Evolutionary conservation across 306 rosid genomes (phyloP).

Genomic region (Quercus cerris): DNA sequence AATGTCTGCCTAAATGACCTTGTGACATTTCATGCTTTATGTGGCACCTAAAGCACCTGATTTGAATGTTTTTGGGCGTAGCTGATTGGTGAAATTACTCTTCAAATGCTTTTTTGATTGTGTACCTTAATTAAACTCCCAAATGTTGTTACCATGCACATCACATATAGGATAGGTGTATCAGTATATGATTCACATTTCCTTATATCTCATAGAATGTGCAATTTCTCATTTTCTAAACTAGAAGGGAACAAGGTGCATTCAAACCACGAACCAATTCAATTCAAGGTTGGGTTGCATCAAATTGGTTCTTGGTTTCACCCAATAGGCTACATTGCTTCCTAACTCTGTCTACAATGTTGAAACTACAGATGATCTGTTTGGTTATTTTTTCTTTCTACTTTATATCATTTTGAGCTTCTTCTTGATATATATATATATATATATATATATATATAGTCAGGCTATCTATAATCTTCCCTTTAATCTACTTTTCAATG

Average conservation of each 20-base stretch:
- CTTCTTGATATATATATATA: neutral
- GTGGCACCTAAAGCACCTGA: neutral
- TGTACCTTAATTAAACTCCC: neutral
- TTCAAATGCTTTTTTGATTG: neutral
- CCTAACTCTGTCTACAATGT: slow-evolving; percentile 9
- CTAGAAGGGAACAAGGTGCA: neutral
- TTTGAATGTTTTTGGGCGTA: neutral
- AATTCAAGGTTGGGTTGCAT: neutral
- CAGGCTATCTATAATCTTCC: slow-evolving; percentile 12
- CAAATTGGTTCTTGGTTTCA: slow-evolving; percentile 19
- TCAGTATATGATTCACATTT: neutral
- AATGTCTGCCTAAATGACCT: neutral
- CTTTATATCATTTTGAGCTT: slow-evolving; percentile 10
- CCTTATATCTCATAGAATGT: slow-evolving; percentile 2
- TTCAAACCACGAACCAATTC: slow-evolving; percentile 6
- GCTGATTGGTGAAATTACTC: neutral
- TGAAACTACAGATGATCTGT: slow-evolving; percentile 5
- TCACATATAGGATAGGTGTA: neutral
- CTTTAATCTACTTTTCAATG: slow-evolving; percentile 23
- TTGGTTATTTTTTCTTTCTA: slow-evolving; percentile 10
- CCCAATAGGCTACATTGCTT: neutral
- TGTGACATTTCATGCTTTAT: neutral
- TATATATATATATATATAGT: neutral
- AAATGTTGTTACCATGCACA: neutral
- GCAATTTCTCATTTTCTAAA: neutral